Base-by-base conservation (phyloP, 2,329 filamentous ascomycete species). In the Ophiostoma piceae region DNA sequence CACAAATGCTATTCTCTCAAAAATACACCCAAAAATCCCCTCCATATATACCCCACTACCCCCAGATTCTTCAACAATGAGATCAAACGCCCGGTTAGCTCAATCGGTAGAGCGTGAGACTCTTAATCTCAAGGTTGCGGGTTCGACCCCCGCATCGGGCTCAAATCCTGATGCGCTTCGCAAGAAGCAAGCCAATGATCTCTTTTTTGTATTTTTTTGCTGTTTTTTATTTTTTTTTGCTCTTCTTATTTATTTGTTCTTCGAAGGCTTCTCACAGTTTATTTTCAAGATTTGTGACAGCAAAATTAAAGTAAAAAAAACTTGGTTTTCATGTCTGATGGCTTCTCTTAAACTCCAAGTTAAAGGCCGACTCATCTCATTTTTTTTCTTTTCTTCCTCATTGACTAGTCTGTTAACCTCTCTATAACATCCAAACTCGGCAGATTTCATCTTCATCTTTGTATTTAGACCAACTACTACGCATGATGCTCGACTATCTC, bases 81-180 rank as follows among this genome's bases (percentile, higher is more conserved):
- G 67, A 68, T 68, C 67, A 41, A 71, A 70, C 72, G 82, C 83
- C 83, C 80, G 83, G 83, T 82, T 88, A 87, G 85, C 85, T 87
- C 85, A 87, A 87, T 87, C 84, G 84, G 85, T 88, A 89, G 87
- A 89, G 86, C 87, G 86, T 88, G 84, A 88, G 87, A 88, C 87
- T 89, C 87, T 86, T 85, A 85, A 84, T 75, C 74, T 74, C 73
- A 75, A 75, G 74, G 74, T 75, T 76, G 74, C 74, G 74, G 75
- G 75, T 75, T 75, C 74, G 82, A 83, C 80, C 81, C 81, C 82
- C 81, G 80, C 81, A 79, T 80, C 76, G 78, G 79, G 79, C 79
- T 80, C 78, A 79, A 79, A 76, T 79, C 78, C 79, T 75, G 76
- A 78, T 78, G 77, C 76, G 72, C 69, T 71, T 71, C 68, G 57